Conservation (phyloP, 2,329 filamentous ascomycete genomes). For the Cucurbitaria berberidis region DNA sequence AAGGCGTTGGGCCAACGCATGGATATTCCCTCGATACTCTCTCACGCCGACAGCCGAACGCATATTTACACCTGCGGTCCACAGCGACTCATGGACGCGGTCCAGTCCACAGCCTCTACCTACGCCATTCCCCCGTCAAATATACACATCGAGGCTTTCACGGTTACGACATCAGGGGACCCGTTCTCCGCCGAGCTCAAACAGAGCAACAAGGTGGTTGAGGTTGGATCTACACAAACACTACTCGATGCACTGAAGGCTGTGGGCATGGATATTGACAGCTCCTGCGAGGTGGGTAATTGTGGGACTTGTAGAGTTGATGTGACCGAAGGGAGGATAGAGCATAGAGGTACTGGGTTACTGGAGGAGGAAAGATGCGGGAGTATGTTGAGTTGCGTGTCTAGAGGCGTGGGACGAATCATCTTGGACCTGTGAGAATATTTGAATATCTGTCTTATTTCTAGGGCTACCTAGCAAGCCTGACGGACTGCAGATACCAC, state of each 20-base stretch:
- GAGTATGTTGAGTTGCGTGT: constrained; percentile 49
- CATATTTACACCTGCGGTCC: constrained; percentile 69
- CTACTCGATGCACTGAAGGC: constrained; percentile 51
- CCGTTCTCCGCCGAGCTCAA: constrained; percentile 64
- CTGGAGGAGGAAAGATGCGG: constrained; percentile 44
- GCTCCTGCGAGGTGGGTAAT: constrained; percentile 53
- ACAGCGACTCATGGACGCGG: constrained; percentile 61
- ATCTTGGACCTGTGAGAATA: constrained; percentile 36
- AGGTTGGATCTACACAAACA: constrained; percentile 52
- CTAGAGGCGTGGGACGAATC: constrained; percentile 42
- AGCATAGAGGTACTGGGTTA: constrained; percentile 50
- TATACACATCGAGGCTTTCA: constrained; percentile 67
- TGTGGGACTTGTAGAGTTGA: constrained; percentile 53
- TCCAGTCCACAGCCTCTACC: constrained; percentile 50
- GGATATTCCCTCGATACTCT: constrained; percentile 58
- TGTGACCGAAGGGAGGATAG: constrained; percentile 47
- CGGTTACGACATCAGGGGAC: constrained; percentile 61
- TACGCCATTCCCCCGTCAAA: constrained; percentile 57
- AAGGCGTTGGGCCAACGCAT: constrained; percentile 59
- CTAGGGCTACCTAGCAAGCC: too few species aligned
- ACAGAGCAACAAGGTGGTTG: constrained; percentile 52
- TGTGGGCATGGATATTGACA: constrained; percentile 53
- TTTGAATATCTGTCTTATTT: background rate
- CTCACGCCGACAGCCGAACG: constrained; percentile 58
- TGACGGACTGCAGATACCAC: too few species aligned